phyloP scores from a whole-genome alignment of 805 yeast species.

The Hanseniaspora occidentalis region DNA sequence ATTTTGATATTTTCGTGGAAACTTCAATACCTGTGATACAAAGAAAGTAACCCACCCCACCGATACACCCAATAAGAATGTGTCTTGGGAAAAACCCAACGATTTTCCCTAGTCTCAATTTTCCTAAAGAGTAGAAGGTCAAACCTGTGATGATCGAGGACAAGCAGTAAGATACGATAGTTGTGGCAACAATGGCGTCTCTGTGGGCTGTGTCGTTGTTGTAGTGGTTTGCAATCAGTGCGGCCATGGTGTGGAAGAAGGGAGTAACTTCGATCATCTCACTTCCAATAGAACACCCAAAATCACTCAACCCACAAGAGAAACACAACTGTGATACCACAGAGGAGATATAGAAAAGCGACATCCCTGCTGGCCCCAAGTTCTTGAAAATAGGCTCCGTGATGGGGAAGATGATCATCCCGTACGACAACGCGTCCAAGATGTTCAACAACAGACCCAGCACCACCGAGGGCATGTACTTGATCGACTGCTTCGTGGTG shows the following conservation, averaged over 20 bases:
- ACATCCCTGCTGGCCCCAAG: slow-evolving; percentile 79
- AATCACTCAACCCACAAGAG: slow-evolving; percentile 84
- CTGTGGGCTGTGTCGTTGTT: slow-evolving; percentile 32
- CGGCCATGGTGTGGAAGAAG: slow-evolving; percentile 91
- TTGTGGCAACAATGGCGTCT: slow-evolving; percentile 63
- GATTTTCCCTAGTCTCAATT: slow-evolving; percentile 64
- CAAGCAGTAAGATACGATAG: slow-evolving; percentile 72
- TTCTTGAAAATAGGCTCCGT: slow-evolving; percentile 65
- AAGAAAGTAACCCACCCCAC: slow-evolving; percentile 94
- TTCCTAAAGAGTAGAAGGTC: slow-evolving; percentile 67
- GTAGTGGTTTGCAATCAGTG: slow-evolving; percentile 37
- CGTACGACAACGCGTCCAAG: slow-evolving; percentile 87
- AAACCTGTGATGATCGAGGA: slow-evolving; percentile 80
- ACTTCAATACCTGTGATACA: slow-evolving; percentile 87
- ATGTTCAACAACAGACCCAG: slow-evolving; percentile 77
- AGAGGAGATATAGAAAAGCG: slow-evolving; percentile 89
- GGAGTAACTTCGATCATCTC: slow-evolving; percentile 99
- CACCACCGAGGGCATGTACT: slow-evolving; percentile 61
- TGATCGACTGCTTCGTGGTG: slow-evolving; percentile 3
- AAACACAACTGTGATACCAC: slow-evolving; percentile 80
- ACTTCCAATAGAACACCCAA: slow-evolving; percentile 85
- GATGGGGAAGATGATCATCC: slow-evolving; percentile 94
- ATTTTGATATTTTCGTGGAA: slow-evolving; percentile 63
- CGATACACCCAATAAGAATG: slow-evolving; percentile 91
- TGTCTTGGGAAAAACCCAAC: slow-evolving; percentile 96